These are phyloP conservation scores for Pseudotulostoma volvatum DNA, from an alignment of 495 filamentous ascomycete species.

Conservation along the genomic window DNA sequence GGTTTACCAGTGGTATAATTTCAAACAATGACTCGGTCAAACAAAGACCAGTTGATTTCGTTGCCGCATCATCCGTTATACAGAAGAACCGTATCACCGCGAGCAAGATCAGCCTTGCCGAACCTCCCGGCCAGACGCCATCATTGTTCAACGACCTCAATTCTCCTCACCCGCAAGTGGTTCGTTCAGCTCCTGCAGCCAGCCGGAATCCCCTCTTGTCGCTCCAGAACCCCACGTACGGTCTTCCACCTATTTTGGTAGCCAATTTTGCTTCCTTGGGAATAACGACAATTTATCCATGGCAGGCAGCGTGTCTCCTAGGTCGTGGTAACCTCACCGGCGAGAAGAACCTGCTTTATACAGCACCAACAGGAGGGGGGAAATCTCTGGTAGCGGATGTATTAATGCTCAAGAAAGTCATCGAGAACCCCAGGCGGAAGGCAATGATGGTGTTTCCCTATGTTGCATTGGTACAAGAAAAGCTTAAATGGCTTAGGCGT, in stretches of 20 bases:
- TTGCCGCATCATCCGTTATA: slow-evolving; percentile 12
- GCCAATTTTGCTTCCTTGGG: slow-evolving; percentile 48
- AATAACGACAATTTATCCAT: slow-evolving; percentile 57
- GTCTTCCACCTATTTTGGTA: slow-evolving; percentile 41
- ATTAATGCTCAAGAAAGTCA: slow-evolving; percentile 54
- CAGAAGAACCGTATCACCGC: slow-evolving; percentile 6
- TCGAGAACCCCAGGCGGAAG: slow-evolving; percentile 48
- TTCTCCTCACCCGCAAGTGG: neutral
- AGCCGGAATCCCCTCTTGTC: slow-evolving; percentile 40
- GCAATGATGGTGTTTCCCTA: slow-evolving; percentile 69
- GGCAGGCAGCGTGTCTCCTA: slow-evolving; percentile 68
- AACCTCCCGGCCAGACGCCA: neutral
- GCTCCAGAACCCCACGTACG: slow-evolving; percentile 48
- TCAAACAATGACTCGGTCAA: slow-evolving; percentile 1
- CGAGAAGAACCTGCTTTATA: slow-evolving; percentile 59
- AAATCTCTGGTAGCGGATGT: slow-evolving; percentile 68
- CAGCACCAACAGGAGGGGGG: slow-evolving; percentile 70
- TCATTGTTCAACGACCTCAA: neutral
- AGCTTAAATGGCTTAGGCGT: slow-evolving; percentile 58
- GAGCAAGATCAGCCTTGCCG: slow-evolving; percentile 1
- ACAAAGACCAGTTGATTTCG: slow-evolving; percentile 11
- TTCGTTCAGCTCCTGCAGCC: neutral
- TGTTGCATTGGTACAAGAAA: slow-evolving; percentile 71
- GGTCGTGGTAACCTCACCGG: slow-evolving; percentile 50
- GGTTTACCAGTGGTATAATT: neutral